Evolutionary conservation across 2,329 filamentous ascomycete species (phyloP), one percentile per base, ranked within the genome.

Genomic region (Pyricularia sp.): DNA sequence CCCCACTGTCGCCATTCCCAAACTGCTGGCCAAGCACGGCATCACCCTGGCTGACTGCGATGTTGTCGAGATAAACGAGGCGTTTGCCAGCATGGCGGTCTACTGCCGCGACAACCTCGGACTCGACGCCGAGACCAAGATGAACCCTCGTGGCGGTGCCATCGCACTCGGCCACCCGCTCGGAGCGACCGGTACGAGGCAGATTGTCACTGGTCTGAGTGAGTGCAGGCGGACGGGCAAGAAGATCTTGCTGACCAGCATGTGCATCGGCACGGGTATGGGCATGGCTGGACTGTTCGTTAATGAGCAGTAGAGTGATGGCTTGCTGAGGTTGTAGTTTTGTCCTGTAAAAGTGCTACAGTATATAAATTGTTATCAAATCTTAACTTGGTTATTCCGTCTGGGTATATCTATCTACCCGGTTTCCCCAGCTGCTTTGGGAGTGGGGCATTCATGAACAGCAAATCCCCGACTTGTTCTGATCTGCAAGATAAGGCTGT

Each of bases 11-110:
- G 88, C 87, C 70, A 90, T 91, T 72, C 88, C 88, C 72, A 99
- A 99, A 87, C 88, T 99, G 33, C 86, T 99, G 64, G 81, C 81
- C 76, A 90, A 95, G 82, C 89, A 90, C 85, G 88, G 90, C 80
- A 81, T 99, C 71, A 87, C 85, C 28, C 83, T 97, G 68, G 86
- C 90, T 70, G 95, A 98, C 74, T 87, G 95, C 71, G 95, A 99
- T 76, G 86, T 98, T 50, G 85, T 94, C 74, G 95, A 98, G 85
- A 81, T 99, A 77, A 99, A 99, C 83, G 95, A 99, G 85, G 95
- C 95, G 1, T 99, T 99, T 76, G 94, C 94, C 26, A 95, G 92
- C 68, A 98, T 98, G 95, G 94, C 93, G 1, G 94, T 97, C 33
- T 98, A 97, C 86, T 97, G 93, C 81, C 82, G 91, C 69, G 85